phyloP scores from a whole-genome alignment of 2,329 filamentous ascomycete genomes.

The Colletotrichum liaoningense region DNA sequence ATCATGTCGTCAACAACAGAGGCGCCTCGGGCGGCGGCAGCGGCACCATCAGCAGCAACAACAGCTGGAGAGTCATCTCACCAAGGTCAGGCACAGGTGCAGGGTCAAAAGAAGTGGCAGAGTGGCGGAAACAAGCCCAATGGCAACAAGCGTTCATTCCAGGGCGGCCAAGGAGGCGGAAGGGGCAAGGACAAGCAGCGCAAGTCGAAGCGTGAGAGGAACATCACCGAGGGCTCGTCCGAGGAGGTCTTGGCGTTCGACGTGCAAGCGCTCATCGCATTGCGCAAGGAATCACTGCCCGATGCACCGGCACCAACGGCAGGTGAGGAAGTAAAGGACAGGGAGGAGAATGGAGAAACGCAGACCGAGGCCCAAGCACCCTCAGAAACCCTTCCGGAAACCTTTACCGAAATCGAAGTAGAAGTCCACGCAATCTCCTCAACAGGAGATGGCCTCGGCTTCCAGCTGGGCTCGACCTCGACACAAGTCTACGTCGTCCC shows the following conservation, averaged over 20 bases:
- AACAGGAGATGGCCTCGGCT: slow-evolving; percentile 89
- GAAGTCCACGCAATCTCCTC: slow-evolving; percentile 87
- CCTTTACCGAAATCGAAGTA: slow-evolving; percentile 82
- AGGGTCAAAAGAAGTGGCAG: slow-evolving; percentile 17
- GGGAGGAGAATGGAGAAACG: slow-evolving; percentile 35
- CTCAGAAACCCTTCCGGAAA: slow-evolving; percentile 64
- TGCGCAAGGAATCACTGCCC: slow-evolving; percentile 47
- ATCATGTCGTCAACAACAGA: slow-evolving; percentile 21
- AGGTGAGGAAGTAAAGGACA: slow-evolving; percentile 42
- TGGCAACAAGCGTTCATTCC: slow-evolving; percentile 36
- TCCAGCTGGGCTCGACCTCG: slow-evolving; percentile 72
- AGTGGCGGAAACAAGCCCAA: slow-evolving; percentile 23
- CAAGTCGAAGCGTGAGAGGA: slow-evolving; percentile 68
- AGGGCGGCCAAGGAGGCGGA: slow-evolving; percentile 22
- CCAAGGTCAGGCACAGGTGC: neutral
- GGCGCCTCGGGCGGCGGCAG: neutral
- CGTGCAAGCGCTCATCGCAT: slow-evolving; percentile 65
- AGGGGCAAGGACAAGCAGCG: slow-evolving; percentile 51
- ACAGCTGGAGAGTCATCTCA: slow-evolving; percentile 19
- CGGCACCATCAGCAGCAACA: neutral
- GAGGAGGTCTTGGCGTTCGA: slow-evolving; percentile 77
- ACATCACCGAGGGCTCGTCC: slow-evolving; percentile 70
- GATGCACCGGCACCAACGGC: slow-evolving; percentile 36
- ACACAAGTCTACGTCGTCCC: slow-evolving; percentile 84
- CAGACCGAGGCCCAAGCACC: neutral